Evolutionary conservation across 345 rosid species (phyloP).

Genomic region (Kernera saxatilis): DNA sequence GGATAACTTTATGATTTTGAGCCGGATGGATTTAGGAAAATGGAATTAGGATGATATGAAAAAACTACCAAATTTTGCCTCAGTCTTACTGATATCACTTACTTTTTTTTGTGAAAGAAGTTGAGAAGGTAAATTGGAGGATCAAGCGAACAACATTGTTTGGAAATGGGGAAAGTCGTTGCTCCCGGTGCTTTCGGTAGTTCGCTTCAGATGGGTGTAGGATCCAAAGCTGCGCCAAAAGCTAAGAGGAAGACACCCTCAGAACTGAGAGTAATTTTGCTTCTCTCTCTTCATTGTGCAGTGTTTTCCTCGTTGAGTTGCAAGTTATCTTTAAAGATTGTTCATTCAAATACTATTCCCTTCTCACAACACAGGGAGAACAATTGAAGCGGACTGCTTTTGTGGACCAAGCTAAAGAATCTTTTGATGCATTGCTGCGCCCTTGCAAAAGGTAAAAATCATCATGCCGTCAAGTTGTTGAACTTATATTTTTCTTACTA

Average conservation of each 20-base stretch:
- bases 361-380: slow-evolving; percentile 43
- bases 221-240: slow-evolving; percentile 35
- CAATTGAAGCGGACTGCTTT: slow-evolving; percentile 55
- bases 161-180: slow-evolving; percentile 62
- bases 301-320: background rate
- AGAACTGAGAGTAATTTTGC: slow-evolving; percentile 62
- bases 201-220: slow-evolving; percentile 45
- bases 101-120: background rate
- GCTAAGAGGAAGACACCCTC: slow-evolving; percentile 78
- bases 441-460: slow-evolving; percentile 41
- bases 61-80: background rate
- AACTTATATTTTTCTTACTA: slow-evolving; percentile 6
- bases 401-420: slow-evolving; percentile 48
- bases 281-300: background rate
- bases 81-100: background rate
- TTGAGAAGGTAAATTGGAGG: slow-evolving; percentile 14
- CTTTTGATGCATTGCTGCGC: slow-evolving; percentile 38
- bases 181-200: slow-evolving; percentile 43
- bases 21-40: background rate
- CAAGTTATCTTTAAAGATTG: background rate
- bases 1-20: background rate
- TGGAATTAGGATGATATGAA: background rate
- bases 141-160: background rate
- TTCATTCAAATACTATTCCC: background rate
- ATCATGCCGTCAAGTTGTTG: background rate